A percentile compares a stretch with the other conserved stretches of the same genome.
These are phyloP conservation scores for Fusarium sp. DNA, from an alignment of 2,329 filamentous ascomycete species.

Conservation along the genomic window DNA sequence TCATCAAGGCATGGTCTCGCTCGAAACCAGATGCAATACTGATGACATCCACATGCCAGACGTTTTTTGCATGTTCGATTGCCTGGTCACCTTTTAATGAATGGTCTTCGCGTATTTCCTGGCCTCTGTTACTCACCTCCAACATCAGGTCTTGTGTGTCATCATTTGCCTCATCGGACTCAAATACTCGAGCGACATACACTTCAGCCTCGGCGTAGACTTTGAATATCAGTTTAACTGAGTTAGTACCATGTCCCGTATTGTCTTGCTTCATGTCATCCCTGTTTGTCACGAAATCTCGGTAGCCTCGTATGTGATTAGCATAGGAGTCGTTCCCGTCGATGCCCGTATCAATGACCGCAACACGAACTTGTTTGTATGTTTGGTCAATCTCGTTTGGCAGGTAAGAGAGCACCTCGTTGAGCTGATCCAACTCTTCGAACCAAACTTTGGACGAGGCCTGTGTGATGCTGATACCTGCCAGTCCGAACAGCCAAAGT, in stretches of 20 bases:
- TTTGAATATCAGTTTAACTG: neutral
- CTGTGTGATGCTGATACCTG: neutral
- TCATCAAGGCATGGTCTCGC: neutral
- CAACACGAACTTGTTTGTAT: neutral
- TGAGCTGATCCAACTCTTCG: constrained; percentile 5
- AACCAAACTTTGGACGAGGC: constrained; percentile 11
- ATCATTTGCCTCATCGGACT: constrained; percentile 1
- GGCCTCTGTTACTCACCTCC: neutral
- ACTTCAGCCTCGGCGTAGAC: constrained; percentile 8
- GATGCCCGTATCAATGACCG: neutral
- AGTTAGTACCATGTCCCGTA: constrained; percentile 9
- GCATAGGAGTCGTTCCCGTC: neutral
- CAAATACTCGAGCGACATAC: constrained; percentile 8
- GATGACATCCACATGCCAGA: constrained; percentile 18
- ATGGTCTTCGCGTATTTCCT: too few species aligned
- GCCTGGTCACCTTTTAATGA: neutral
- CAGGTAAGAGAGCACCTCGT: neutral
- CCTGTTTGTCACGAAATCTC: neutral
- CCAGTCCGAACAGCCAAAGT: too few species aligned
- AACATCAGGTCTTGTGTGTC: constrained; percentile 12
- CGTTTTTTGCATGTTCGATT: neutral
- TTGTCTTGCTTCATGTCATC: neutral
- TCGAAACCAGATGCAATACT: constrained; percentile 19
- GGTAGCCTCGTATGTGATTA: neutral
- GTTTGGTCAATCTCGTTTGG: neutral